Evolutionary conservation across 148 eudicot species (phyloP).

Genomic region (Nyssa sinensis): DNA sequence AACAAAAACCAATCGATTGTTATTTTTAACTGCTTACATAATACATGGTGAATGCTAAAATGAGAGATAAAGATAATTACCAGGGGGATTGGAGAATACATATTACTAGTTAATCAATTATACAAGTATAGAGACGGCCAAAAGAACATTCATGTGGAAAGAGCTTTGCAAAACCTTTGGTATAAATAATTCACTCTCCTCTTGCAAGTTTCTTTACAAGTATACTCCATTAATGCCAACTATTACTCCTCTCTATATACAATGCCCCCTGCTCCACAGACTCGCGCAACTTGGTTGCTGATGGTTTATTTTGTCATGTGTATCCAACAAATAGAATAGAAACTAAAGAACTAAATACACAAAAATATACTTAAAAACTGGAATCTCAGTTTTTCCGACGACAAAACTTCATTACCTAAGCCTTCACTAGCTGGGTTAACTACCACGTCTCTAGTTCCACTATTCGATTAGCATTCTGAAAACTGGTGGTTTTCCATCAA

Average conservation of each 20-base stretch:
- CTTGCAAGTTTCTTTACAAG: constrained; percentile 38
- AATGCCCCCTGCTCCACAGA: constrained; percentile 25
- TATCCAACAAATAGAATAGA: constrained; percentile 19
- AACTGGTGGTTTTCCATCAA: constrained; percentile 36
- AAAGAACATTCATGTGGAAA: neutral
- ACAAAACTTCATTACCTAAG: constrained; percentile 46
- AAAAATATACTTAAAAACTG: constrained; percentile 7
- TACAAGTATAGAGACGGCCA: no score
- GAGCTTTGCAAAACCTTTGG: neutral
- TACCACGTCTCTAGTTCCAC: neutral
- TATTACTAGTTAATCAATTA: no score
- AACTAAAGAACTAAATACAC: constrained; percentile 12
- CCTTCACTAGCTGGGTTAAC: constrained; percentile 18
- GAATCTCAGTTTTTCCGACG: constrained; percentile 16
- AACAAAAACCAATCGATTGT: no score
- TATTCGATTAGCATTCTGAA: constrained; percentile 40
- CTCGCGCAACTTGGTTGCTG: constrained; percentile 11
- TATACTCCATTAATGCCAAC: constrained; percentile 27
- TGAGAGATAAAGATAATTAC: no score
- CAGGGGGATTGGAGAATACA: no score
- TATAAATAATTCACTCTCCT: neutral
- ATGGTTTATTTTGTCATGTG: constrained; percentile 5
- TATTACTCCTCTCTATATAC: constrained; percentile 49
- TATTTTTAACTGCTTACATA: no score
- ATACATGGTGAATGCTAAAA: no score